phyloP scores from a whole-genome alignment of 176 grass and related monocot genomes.

The Phoenix roebelenii region DNA sequence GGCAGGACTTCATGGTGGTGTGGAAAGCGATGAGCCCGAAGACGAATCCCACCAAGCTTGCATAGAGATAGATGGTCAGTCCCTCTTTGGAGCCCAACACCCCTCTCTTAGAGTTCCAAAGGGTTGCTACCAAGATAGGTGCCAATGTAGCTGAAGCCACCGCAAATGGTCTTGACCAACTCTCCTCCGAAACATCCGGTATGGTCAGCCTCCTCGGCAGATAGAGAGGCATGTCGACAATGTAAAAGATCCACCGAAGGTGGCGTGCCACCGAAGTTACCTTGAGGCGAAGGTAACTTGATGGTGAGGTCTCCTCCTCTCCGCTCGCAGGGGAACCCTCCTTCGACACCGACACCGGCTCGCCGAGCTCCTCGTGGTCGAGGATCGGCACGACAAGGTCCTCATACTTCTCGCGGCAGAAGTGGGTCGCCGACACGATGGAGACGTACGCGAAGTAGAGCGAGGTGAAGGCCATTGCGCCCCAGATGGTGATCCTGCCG shows the following conservation, averaged over 20 bases:
- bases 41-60: conserved; percentile 17
- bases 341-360: background rate
- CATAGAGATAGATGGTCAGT: conserved; percentile 14
- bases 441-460: conserved; percentile 62
- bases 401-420: conserved; percentile 30
- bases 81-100: background rate
- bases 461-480: conserved; percentile 50
- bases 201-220: conserved; percentile 75
- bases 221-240: conserved; percentile 55
- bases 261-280: background rate
- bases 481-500: conserved; percentile 61
- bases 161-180: conserved; percentile 35
- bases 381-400: conserved; percentile 42
- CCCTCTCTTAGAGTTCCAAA: conserved; percentile 36
- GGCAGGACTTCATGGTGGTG: conserved; percentile 18
- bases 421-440: conserved; percentile 61
- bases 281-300: background rate
- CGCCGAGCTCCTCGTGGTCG: conserved; percentile 9
- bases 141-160: conserved; percentile 48
- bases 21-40: conserved; percentile 12
- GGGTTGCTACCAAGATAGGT: conserved; percentile 36
- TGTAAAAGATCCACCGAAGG: conserved; percentile 14
- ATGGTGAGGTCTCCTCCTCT: background rate
- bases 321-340: background rate
- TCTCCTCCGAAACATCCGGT: conserved; percentile 59